These are phyloP conservation scores for Phytopythium mirpurense DNA, from an alignment of 352 stramenopile genomes.

Conservation along the genomic window DNA sequence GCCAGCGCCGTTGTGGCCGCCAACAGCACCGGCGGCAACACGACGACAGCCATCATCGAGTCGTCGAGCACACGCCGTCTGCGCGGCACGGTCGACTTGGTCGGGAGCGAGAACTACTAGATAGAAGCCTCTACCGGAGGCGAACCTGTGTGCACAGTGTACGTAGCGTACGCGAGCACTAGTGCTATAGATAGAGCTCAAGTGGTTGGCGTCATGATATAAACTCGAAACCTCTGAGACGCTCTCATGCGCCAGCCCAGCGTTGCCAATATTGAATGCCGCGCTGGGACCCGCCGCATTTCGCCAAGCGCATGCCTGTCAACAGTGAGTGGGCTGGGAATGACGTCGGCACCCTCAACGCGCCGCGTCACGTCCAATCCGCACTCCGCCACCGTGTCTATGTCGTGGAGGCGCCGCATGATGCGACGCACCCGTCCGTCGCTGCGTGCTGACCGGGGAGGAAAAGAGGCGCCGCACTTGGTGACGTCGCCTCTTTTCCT, in stretches of 20 bases:
- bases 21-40: constrained; percentile 4
- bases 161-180: too few relatives aligned
- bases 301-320: too few relatives aligned
- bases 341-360: too few relatives aligned
- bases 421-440: too few relatives aligned
- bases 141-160: too few relatives aligned
- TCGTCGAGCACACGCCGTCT: constrained; percentile 4
- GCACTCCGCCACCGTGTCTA: constrained; percentile 2
- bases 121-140: not conserved
- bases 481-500: constrained; percentile 2
- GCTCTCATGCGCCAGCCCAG: too few relatives aligned
- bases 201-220: too few relatives aligned
- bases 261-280: too few relatives aligned
- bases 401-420: constrained; percentile 5
- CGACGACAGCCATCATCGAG: constrained; percentile 2
- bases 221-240: too few relatives aligned
- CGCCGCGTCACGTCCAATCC: not conserved
- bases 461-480: not conserved
- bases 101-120: not conserved
- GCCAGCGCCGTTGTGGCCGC: not conserved
- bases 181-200: too few relatives aligned
- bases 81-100: not conserved
- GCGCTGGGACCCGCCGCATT: too few relatives aligned
- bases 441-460: not conserved
- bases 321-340: too few relatives aligned